Evolutionary conservation across 1,284 basidiomycete genomes (phyloP), one percentile per base, ranked within the genome.

Genomic region (Kalmanozyma brasiliensis): DNA sequence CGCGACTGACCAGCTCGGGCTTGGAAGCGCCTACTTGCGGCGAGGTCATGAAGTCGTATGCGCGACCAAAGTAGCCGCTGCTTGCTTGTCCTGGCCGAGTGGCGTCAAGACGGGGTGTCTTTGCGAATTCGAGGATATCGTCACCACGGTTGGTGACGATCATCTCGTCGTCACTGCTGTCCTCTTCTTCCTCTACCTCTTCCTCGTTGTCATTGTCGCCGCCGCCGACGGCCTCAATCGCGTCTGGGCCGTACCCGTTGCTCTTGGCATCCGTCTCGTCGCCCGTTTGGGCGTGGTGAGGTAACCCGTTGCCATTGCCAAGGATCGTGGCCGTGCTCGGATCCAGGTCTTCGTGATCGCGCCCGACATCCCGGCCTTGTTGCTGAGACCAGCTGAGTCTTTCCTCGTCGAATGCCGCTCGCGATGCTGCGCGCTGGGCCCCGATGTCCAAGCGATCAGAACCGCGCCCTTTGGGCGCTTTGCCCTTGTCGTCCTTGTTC

Each of bases 71-170:
- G 47, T 74, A 74, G 51, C 72, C 67, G 20, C 38, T 61, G 42
- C 55, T 59, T 4, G 46, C 36, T 37, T 53, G 57, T 14, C 59
- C 49, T 19, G 67, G 67, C 37, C 67, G 52, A 22, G 42, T 30
- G 10, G 57, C 53, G 26, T 69, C 65, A 38, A 74, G 35, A 11
- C 69, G 40, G 3, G 72, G 74, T 36, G 74, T 76, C 52, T 74
- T 73, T 17, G 78, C 68, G 20, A 81, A 77, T 37, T 80, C 78
- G 42, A 81, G 58, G 30, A 81, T 75, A 43, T 81, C 79, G 19
- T 62, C 58, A 6, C 64, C 72, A 22, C 73, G 79, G 22, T 66
- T 69, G 4, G 79, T 81, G 9, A 81, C 76, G 29, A 80, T 59
- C 52, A 81, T 66, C 20, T 80, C 78, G 8, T 67, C 67, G 22